A percentile compares a stretch with the other conserved stretches of the same genome.
These are phyloP conservation scores for Macrolepiota dolichaula DNA, from an alignment of 768 basidiomycete genomes.

Conservation along the genomic window DNA sequence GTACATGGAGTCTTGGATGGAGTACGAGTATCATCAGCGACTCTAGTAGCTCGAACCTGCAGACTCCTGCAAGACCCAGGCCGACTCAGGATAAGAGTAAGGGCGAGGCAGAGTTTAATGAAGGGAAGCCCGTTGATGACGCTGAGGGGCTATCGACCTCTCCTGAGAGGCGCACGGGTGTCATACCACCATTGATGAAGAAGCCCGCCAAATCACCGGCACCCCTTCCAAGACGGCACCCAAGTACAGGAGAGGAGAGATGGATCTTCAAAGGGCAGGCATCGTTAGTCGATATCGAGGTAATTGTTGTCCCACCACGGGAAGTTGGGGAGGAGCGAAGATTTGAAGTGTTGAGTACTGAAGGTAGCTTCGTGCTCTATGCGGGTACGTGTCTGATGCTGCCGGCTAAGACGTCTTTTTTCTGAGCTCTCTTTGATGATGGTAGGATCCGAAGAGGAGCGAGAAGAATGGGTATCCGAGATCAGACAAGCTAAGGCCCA, in stretches of 20 bases:
- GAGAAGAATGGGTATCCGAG: constrained; percentile 62
- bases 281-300: constrained; percentile 72
- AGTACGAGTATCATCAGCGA: constrained; percentile 24
- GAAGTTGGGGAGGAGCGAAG: constrained; percentile 46
- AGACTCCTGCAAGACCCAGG: constrained; percentile 16
- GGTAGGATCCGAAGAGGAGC: constrained; percentile 50
- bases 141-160: background rate
- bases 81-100: constrained; percentile 50
- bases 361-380: constrained; percentile 73
- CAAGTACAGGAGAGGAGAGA: constrained; percentile 48
- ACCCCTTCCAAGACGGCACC: constrained; percentile 26
- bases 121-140: background rate
- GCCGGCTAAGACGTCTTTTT: background rate
- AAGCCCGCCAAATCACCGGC: constrained; percentile 21
- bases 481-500: constrained; percentile 71
- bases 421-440: constrained; percentile 1
- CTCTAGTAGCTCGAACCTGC: constrained; percentile 17
- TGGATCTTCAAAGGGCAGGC: constrained; percentile 73
- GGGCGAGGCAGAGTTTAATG: constrained; percentile 49
- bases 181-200: constrained; percentile 12
- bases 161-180: constrained; percentile 19
- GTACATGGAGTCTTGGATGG: constrained; percentile 29
- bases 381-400: constrained; percentile 41
- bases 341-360: constrained; percentile 76
- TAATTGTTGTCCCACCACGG: constrained; percentile 47